Base-by-base conservation (phyloP, 2,329 filamentous ascomycete genomes). In the Aspergillus terreus region DNA sequence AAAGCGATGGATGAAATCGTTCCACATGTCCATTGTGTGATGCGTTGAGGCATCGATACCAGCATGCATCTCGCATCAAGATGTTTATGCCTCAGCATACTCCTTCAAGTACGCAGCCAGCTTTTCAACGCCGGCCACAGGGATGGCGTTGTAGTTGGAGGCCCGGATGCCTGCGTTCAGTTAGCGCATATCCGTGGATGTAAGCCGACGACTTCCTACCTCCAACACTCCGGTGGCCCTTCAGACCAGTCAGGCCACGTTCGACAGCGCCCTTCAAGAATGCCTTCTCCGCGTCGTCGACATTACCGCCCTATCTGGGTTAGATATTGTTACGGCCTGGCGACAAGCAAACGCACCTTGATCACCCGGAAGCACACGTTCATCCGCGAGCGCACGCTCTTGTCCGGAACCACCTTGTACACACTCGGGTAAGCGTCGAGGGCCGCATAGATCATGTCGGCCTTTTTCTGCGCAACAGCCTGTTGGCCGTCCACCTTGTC, bases 331-430 rank as follows among this genome's bases (percentile, higher is more conserved):
- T 41, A 6, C 41, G 4, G 30, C 46, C 23, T 7, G n/a, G 17
- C 46, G 7, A 4, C 4, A 23, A 7, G 30, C 46, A 2, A 33
- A 15, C 50, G 9, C 54, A 62, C 63, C 73, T 77, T 65, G 76
- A 78, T 77, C 15, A 95, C 80, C 14, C 91, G 79, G 79, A 96
- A 96, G 78, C 91, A 96, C 52, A 97, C 88, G 73, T 97, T 97
- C 88, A 97, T 96, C 50, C 90, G 79, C 62, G 89, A 95, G 51
- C 92, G 86, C 3, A 81, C 87, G 19, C 76, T 76, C 73, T 87
- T 88, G 60, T 87, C 81, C 0, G 91, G 90, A 0, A 96, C 84
- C 30, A 96, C 82, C 47, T 76, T 79, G 75, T 95, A 97, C n/a
- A 87, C 73, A 0, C 84, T 75, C 0, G 88, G 81, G 61, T 88